Evolutionary conservation across 75 land plant genomes (phyloP).

Genomic region (Pinus tabuliformis): DNA sequence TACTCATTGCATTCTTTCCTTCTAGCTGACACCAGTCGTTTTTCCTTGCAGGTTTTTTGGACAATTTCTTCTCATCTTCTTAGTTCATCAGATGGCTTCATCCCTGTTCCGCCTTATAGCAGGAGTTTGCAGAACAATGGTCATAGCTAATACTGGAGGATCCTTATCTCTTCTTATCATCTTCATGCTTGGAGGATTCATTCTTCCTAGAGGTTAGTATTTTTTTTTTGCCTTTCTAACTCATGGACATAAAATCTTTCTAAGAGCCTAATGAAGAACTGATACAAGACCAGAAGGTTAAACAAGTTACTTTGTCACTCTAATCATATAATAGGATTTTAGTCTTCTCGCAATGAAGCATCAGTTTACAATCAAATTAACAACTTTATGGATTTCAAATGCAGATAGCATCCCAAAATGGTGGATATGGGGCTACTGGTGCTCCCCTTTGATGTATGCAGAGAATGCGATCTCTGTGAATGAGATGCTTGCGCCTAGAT

Average conservation of each 20-base stretch:
- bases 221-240: neutral
- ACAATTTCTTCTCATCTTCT: conserved; percentile 63
- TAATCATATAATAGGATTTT: too few relatives aligned
- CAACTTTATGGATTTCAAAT: neutral
- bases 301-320: too few relatives aligned
- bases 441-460: conserved; percentile 67
- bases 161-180: conserved; percentile 68
- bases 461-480: conserved; percentile 55
- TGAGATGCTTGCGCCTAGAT: conserved; percentile 62
- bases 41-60: conserved; percentile 73
- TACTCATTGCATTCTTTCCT: neutral
- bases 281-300: neutral
- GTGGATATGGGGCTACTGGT: conserved; percentile 85
- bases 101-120: conserved; percentile 77
- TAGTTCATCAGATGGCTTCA: conserved; percentile 85
- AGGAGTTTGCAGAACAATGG: conserved; percentile 75
- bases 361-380: neutral
- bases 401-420: conserved; percentile 52
- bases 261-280: neutral
- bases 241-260: neutral
- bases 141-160: conserved; percentile 88
- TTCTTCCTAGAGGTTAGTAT: conserved; percentile 61
- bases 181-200: conserved; percentile 90
- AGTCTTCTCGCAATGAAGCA: too few relatives aligned
- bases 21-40: neutral